Base-by-base conservation (phyloP, 2,329 filamentous ascomycete genomes). In the Paecilomyces dactylethromorphus region DNA sequence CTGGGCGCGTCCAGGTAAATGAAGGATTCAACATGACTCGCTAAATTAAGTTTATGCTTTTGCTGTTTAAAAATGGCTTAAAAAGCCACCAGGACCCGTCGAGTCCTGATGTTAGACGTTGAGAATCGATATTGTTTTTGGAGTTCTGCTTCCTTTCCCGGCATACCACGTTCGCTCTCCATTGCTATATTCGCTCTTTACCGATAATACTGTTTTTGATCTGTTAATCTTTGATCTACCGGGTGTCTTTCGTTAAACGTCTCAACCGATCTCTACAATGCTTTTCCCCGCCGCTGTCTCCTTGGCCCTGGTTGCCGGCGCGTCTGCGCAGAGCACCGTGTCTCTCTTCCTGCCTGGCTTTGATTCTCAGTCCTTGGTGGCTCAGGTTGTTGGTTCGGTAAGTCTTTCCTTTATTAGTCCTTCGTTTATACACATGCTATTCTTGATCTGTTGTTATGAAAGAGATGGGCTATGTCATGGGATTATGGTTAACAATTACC, bases 301-400 rank as follows among this genome's bases (percentile, higher is more conserved):
- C 31, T 39, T 54, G 45, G 53, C 59, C 24, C 39, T 61, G 50
- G 53, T 55, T 55, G 39, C 54, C 31, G 55, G 45, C 51, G 59
- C 55, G 31, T 54, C 55, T 21, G 32, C 59, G 13, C 72, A 54
- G 21, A 51, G 31, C 56, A 58, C 55, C 45, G 54, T 54, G 54
- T 56, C 59, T 12, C 45, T 62, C 29, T 61, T 59, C 26, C 35
- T 62, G 26, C 56, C 56, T 11, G 56, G 56, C 18, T 60, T 60
- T 52, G 60, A 59, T 52, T 35, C 51, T 32, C 59, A 61, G 39
- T 32, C 50, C 12, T 55, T 62, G n/a, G 57, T 59, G 31, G 61
- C 59, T 12, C 56, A 53, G 12, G 22, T 62, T 4, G 33, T 53
- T 15, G 60, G 56, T 13, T 12, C 33, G 5, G 60, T 62, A 59